A percentile compares a stretch with the other conserved stretches of the same genome.
phyloP scores from a whole-genome alignment of 202 grass and related monocot genomes.

The Setaria italica region DNA sequence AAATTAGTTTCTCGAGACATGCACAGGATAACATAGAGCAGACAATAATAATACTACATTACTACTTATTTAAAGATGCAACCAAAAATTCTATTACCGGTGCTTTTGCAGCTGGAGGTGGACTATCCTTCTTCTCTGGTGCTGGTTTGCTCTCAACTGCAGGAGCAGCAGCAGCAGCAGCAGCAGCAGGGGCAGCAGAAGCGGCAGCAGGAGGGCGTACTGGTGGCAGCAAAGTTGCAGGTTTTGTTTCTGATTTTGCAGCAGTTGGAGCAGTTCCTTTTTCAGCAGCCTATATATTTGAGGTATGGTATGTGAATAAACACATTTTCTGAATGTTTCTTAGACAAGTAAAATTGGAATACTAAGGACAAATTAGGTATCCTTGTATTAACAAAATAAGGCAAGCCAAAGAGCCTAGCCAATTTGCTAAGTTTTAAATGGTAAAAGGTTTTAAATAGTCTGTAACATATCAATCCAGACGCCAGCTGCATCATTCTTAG shows the following conservation, averaged over 20 bases:
- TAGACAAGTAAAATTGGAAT: not conserved
- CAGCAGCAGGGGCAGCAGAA: conserved; percentile 4
- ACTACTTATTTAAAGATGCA: conserved; percentile 16
- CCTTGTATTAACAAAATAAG: not conserved
- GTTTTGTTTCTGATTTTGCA: conserved; percentile 75
- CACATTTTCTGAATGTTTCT: not conserved
- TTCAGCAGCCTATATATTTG: conserved; percentile 57
- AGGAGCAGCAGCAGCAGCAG: not conserved
- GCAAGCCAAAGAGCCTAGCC: not conserved
- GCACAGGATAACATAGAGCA: conserved; percentile 23
- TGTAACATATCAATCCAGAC: conserved; percentile 7
- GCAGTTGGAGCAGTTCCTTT: conserved; percentile 50
- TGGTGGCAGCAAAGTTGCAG: conserved; percentile 51
- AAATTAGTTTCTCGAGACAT: conserved; percentile 19
- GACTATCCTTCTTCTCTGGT: conserved; percentile 63
- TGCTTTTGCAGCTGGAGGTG: conserved; percentile 57
- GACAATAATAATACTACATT: not conserved
- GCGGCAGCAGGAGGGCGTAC: conserved; percentile 3
- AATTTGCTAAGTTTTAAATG: not conserved
- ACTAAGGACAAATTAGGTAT: not conserved
- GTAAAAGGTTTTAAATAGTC: conserved; percentile 3
- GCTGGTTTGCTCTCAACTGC: conserved; percentile 60
- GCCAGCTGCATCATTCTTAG: not conserved
- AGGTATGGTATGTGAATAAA: conserved; percentile 20
- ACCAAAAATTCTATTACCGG: conserved; percentile 48